Evolutionary conservation across 129 eudicot species (phyloP).

Genomic region (Artemisia tridentata): DNA sequence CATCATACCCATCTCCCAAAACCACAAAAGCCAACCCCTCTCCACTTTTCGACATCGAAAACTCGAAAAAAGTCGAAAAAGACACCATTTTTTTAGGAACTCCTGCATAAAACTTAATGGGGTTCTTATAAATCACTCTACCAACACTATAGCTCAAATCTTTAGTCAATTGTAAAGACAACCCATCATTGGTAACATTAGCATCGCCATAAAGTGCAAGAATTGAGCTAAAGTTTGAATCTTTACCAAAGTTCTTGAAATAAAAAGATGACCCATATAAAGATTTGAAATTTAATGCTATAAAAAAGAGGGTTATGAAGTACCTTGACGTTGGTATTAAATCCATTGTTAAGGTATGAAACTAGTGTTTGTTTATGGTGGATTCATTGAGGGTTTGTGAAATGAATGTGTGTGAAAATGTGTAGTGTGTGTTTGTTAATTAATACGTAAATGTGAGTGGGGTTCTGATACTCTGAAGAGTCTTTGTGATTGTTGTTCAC

Average conservation of each 20-base stretch:
- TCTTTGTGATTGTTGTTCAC: conserved; percentile 37
- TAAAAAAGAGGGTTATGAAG: conserved; percentile 28
- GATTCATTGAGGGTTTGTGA: conserved; percentile 39
- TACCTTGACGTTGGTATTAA: conserved; percentile 37
- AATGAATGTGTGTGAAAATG: conserved; percentile 26
- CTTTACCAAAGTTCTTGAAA: conserved; percentile 48
- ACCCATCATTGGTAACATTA: conserved; percentile 39
- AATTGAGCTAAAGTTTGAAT: conserved; percentile 51
- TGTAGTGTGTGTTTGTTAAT: no score
- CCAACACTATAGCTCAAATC: conserved; percentile 50
- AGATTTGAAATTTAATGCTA: conserved; percentile 40
- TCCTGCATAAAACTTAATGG: conserved; percentile 48
- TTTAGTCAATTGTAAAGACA: conserved; percentile 48
- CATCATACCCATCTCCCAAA: conserved; percentile 51
- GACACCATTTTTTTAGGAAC: conserved; percentile 51
- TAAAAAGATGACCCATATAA: conserved; percentile 44
- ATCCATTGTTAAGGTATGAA: conserved; percentile 34
- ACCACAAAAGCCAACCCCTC: conserved; percentile 75
- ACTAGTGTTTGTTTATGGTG: conserved; percentile 14
- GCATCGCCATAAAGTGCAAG: conserved; percentile 69
- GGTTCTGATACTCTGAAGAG: conserved; percentile 36
- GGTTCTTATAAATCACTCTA: conserved; percentile 51
- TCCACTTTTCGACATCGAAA: conserved; percentile 60
- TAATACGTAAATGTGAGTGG: conserved; percentile 35
- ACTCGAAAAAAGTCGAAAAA: conserved; percentile 59